Conservation (phyloP, 2,329 filamentous ascomycete genomes). For the Colletotrichum acutatum region DNA sequence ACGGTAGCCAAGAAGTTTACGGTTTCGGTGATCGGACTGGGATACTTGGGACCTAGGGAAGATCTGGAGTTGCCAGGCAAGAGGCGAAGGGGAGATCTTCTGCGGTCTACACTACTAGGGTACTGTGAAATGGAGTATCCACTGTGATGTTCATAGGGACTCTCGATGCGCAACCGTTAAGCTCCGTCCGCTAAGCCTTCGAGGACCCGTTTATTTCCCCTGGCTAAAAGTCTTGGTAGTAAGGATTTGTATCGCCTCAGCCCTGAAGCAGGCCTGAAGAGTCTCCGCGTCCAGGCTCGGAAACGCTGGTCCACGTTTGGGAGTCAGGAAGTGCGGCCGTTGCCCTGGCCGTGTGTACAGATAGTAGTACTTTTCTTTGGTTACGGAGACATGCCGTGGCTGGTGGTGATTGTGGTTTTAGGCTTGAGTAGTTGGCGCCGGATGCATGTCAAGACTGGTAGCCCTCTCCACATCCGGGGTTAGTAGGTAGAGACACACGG, state of each 20-base stretch:
- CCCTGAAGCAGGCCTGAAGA: not conserved
- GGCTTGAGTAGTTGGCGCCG: slow-evolving; percentile 2
- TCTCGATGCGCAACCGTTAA: not conserved
- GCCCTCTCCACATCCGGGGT: not conserved
- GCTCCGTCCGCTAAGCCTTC: slow-evolving; percentile 15
- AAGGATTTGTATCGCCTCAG: slow-evolving; percentile 5
- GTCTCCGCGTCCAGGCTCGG: not conserved
- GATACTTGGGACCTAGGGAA: not conserved
- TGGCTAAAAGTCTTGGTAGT: slow-evolving; percentile 15
- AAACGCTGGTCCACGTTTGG: slow-evolving; percentile 29
- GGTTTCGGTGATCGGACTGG: slow-evolving; percentile 33
- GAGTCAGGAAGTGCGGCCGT: slow-evolving; percentile 17
- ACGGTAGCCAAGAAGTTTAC: slow-evolving; percentile 33
- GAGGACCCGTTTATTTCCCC: slow-evolving; percentile 2
- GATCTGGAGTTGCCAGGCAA: slow-evolving; percentile 10
- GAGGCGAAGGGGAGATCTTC: not conserved
- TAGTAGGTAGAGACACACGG: not conserved
- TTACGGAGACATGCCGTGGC: not conserved
- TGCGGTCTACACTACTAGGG: too few species aligned
- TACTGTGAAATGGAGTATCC: not conserved
- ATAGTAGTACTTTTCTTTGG: not conserved
- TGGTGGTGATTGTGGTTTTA: slow-evolving; percentile 17
- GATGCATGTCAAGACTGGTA: slow-evolving; percentile 1
- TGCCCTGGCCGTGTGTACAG: not conserved
- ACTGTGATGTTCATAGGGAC: not conserved